phyloP scores from a whole-genome alignment of 73 alveolate species.

The Symbiodinium natans region DNA sequence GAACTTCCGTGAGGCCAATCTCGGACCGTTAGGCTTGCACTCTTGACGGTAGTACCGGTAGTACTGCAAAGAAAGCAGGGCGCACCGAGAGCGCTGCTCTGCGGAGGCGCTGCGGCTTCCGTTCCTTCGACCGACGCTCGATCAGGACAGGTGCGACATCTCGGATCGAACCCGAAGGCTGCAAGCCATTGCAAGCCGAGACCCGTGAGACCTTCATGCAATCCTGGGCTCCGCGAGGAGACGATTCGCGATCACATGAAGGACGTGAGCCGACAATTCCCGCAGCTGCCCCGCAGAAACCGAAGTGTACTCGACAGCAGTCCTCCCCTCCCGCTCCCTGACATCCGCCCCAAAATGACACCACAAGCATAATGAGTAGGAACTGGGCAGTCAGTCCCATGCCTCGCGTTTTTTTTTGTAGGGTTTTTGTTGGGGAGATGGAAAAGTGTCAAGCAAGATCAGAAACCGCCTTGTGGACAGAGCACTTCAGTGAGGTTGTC shows the following conservation, averaged over 20 bases:
- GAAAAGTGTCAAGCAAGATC: too few species aligned
- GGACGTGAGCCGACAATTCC: not conserved
- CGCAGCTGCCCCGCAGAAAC: not conserved
- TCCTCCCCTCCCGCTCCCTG: too few species aligned
- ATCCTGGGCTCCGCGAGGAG: not conserved
- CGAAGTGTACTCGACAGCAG: too few species aligned
- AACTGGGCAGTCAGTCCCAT: too few species aligned
- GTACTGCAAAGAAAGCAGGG: too few species aligned
- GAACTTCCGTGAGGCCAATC: constrained; percentile 67
- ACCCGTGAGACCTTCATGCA: not conserved
- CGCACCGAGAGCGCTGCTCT: not conserved
- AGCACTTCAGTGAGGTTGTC: too few species aligned
- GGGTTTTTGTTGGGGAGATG: too few species aligned
- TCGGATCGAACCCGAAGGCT: too few species aligned
- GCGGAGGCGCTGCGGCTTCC: not conserved
- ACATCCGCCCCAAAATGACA: not conserved
- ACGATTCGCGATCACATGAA: not conserved
- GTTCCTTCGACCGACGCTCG: not conserved
- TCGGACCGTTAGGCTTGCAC: not conserved
- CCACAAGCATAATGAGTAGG: too few species aligned
- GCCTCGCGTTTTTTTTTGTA: too few species aligned
- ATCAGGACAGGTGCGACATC: not conserved
- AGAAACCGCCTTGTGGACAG: too few species aligned
- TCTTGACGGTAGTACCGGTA: too few species aligned
- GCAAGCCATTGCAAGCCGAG: not conserved